A percentile compares a stretch with the other conserved stretches of the same genome.
These are phyloP conservation scores for Pseudonitzschia pungens DNA, from an alignment of 108 stramenopile species.

Conservation along the genomic window DNA sequence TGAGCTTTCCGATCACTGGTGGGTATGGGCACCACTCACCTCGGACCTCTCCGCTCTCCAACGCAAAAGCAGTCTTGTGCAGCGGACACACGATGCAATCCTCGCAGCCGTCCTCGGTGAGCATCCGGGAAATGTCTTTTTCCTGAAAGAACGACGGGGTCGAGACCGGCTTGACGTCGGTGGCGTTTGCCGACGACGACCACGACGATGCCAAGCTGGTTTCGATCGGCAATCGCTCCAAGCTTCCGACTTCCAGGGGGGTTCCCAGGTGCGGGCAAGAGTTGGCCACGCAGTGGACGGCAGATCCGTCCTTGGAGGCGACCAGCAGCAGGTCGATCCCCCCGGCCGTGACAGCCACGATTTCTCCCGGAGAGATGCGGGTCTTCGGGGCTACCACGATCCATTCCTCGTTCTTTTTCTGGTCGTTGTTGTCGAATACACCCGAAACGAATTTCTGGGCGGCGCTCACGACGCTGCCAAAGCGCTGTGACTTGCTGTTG, in stretches of 20 bases:
- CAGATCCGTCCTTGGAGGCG: slow-evolving; percentile 68
- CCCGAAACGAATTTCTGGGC: slow-evolving; percentile 28
- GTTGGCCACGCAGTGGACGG: slow-evolving; percentile 88
- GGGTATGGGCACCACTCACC: slow-evolving; percentile 98
- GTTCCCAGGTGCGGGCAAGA: slow-evolving; percentile 96
- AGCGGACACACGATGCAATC: slow-evolving; percentile 95
- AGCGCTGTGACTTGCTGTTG: slow-evolving; percentile 1
- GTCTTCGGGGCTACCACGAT: slow-evolving; percentile 79
- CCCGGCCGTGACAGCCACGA: slow-evolving; percentile 79
- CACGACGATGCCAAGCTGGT: background rate
- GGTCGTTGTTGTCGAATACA: slow-evolving; percentile 7
- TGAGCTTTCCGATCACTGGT: slow-evolving; percentile 82
- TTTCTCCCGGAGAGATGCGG: slow-evolving; percentile 85
- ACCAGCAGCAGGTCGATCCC: slow-evolving; percentile 79
- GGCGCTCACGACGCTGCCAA: slow-evolving; percentile 16
- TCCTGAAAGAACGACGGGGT: slow-evolving; percentile 21
- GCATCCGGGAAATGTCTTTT: slow-evolving; percentile 37
- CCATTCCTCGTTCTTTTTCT: slow-evolving; percentile 67
- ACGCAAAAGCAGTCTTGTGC: slow-evolving; percentile 92
- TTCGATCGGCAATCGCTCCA: slow-evolving; percentile 66
- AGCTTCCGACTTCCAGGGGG: slow-evolving; percentile 89
- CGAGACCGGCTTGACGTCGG: background rate
- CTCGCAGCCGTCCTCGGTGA: slow-evolving; percentile 68
- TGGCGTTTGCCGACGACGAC: background rate
- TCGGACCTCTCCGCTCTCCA: slow-evolving; percentile 87